phyloP scores from a whole-genome alignment of 495 filamentous ascomycete genomes.

The Lasiosphaeris hirsuta region DNA sequence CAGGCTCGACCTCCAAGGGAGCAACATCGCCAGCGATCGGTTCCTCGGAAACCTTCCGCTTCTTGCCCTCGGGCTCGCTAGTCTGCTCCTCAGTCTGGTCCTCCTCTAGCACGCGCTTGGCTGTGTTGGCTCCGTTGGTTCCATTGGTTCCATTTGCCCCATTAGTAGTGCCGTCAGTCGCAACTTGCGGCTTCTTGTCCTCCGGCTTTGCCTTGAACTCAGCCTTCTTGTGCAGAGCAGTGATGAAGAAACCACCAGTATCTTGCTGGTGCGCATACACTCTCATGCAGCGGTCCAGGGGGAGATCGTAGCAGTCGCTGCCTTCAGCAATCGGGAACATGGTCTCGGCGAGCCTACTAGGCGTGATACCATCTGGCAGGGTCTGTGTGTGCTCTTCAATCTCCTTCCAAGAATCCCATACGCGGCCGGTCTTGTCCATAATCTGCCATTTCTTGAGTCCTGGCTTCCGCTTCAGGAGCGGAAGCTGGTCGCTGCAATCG shows the following conservation, averaged over 20 bases:
- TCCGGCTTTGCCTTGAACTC: constrained; percentile 87
- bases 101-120: constrained; percentile 29
- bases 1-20: constrained; percentile 23
- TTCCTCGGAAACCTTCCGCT: constrained; percentile 34
- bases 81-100: constrained; percentile 34
- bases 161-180: constrained; percentile 46
- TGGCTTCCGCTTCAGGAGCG: constrained; percentile 66
- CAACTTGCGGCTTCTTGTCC: constrained; percentile 61
- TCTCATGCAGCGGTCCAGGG: constrained; percentile 84
- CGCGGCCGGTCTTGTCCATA: constrained; percentile 73
- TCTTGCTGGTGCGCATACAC: constrained; percentile 94
- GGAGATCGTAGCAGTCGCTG: constrained; percentile 56
- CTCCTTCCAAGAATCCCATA: constrained; percentile 75
- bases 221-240: constrained; percentile 82
- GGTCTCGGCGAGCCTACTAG: constrained; percentile 62
- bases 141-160: constrained; percentile 45
- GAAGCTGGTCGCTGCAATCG: constrained; percentile 73
- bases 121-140: constrained; percentile 33
- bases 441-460: constrained; percentile 81
- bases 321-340: constrained; percentile 72
- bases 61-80: constrained; percentile 33
- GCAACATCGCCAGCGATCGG: constrained; percentile 26
- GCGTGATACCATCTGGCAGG: constrained; percentile 51
- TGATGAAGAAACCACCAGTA: constrained; percentile 96
- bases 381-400: constrained; percentile 61